Evolutionary conservation across 768 basidiomycete species (phyloP).

Genomic region (Xerocomellus dryophilus): DNA sequence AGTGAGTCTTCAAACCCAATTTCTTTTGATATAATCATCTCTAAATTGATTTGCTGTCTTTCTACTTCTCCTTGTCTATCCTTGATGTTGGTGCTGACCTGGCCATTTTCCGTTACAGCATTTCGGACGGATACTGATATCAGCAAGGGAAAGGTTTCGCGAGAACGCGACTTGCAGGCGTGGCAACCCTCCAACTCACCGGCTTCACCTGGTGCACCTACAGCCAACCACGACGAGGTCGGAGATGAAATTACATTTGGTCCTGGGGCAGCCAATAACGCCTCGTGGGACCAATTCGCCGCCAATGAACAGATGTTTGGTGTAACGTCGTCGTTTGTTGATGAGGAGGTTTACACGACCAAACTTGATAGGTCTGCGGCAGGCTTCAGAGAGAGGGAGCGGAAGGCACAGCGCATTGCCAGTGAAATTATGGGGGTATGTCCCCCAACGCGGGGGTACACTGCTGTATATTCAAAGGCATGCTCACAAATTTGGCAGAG

Average conservation of each 20-base stretch:
- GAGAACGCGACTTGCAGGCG: conserved; percentile 78
- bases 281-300: conserved; percentile 88
- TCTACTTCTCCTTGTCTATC: not conserved
- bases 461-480: conserved; percentile 6
- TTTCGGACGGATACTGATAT: conserved; percentile 86
- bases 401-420: conserved; percentile 83
- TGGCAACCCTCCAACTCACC: conserved; percentile 55
- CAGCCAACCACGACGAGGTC: conserved; percentile 27
- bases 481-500: conserved; percentile 40
- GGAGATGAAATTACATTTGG: conserved; percentile 75
- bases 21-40: not conserved
- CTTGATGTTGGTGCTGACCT: conserved; percentile 13
- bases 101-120: conserved; percentile 38
- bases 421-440: conserved; percentile 87
- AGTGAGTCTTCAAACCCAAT: conserved; percentile 43
- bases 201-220: conserved; percentile 26
- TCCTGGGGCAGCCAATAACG: conserved; percentile 40
- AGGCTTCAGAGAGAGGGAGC: conserved; percentile 87
- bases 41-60: not conserved
- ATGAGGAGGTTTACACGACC: conserved; percentile 94
- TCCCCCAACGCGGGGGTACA: conserved; percentile 5
- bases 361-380: conserved; percentile 80
- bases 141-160: conserved; percentile 48
- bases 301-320: conserved; percentile 93
- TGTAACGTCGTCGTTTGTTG: conserved; percentile 84